phyloP scores from a whole-genome alignment of 2,329 filamentous ascomycete genomes.

The Plenodomus tracheiphilus region DNA sequence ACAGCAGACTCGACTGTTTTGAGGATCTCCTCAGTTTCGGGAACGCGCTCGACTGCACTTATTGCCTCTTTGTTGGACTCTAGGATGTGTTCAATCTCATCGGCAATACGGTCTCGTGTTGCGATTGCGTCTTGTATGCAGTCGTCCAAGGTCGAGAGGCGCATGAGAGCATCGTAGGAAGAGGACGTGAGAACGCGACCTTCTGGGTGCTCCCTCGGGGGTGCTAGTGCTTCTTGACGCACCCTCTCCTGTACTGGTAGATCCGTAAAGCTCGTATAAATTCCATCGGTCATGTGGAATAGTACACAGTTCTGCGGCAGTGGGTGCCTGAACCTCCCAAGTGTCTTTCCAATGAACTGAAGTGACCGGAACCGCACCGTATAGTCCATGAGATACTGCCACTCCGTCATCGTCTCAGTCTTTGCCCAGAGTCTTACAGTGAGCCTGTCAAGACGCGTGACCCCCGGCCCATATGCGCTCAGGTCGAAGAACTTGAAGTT shows the following conservation, averaged over 20 bases:
- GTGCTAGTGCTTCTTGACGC: slow-evolving; percentile 31
- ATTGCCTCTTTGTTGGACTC: slow-evolving; percentile 45
- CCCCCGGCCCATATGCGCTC: slow-evolving; percentile 60
- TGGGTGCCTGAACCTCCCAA: slow-evolving; percentile 65
- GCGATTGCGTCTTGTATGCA: slow-evolving; percentile 88
- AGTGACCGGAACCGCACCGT: slow-evolving; percentile 71
- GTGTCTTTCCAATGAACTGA: slow-evolving; percentile 73
- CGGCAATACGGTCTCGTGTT: slow-evolving; percentile 72
- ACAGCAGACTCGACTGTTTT: slow-evolving; percentile 57
- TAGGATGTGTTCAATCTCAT: slow-evolving; percentile 69
- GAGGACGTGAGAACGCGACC: slow-evolving; percentile 65
- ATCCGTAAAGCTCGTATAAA: slow-evolving; percentile 76
- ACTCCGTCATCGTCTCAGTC: slow-evolving; percentile 55
- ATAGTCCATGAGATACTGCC: slow-evolving; percentile 72
- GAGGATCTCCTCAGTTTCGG: slow-evolving; percentile 50
- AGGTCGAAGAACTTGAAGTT: slow-evolving; percentile 87
- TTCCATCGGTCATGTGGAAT: slow-evolving; percentile 82
- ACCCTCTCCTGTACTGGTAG: slow-evolving; percentile 55
- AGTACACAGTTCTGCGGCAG: slow-evolving; percentile 82
- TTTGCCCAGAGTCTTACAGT: slow-evolving; percentile 76
- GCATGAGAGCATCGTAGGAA: slow-evolving; percentile 86
- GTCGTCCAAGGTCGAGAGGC: slow-evolving; percentile 82
- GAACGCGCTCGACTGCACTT: slow-evolving; percentile 39
- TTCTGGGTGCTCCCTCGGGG: slow-evolving; percentile 48
- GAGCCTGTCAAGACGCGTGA: slow-evolving; percentile 68